Evolutionary conservation across 75 land plant species (phyloP).

Genomic region (Sequoia sempervirens): DNA sequence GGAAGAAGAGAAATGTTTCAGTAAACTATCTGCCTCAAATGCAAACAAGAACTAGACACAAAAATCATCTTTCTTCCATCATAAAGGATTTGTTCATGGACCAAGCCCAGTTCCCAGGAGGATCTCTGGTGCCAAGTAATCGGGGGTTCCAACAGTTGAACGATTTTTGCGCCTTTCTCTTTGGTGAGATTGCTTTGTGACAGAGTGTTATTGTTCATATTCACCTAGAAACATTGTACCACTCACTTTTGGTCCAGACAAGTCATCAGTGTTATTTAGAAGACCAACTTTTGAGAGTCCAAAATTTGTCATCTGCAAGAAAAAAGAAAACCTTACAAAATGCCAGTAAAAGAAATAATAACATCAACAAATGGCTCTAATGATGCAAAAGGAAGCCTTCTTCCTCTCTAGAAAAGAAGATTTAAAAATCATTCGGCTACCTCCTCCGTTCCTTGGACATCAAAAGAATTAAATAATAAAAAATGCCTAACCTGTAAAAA

Average conservation of each 20-base stretch:
- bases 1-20: background rate
- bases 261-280: conserved; percentile 96
- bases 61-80: background rate
- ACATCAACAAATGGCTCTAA: background rate
- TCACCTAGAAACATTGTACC: conserved; percentile 61
- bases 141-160: conserved; percentile 98
- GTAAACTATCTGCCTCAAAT: conserved; percentile 3
- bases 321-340: background rate
- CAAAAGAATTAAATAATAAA: background rate
- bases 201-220: conserved; percentile 35
- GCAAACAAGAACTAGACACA: background rate
- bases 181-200: conserved; percentile 41
- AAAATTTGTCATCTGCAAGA: conserved; percentile 92
- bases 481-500: background rate
- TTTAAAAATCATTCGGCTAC: background rate
- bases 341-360: background rate
- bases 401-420: background rate
- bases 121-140: conserved; percentile 98
- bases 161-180: conserved; percentile 77
- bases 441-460: background rate
- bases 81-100: conserved; percentile 7
- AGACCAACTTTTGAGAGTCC: conserved; percentile 99
- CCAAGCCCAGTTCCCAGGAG: conserved; percentile 97
- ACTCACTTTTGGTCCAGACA: conserved; percentile 95
- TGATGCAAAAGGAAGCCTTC: background rate